phyloP scores from a whole-genome alignment of 495 filamentous ascomycete genomes.

The Copromyces sp. region DNA sequence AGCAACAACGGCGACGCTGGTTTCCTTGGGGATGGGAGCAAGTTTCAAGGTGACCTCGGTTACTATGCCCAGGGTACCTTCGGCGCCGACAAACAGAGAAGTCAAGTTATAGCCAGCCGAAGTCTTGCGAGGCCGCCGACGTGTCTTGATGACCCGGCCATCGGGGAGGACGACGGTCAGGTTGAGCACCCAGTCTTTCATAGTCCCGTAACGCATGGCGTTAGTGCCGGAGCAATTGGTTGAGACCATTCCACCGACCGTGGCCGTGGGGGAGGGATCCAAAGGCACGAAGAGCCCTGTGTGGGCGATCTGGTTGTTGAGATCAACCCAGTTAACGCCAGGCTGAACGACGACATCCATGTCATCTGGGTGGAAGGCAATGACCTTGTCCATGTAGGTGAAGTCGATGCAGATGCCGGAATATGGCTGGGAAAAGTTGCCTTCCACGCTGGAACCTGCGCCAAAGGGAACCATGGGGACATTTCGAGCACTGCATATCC shows the following conservation, averaged over 20 bases:
- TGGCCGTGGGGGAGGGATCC: slow-evolving; percentile 56
- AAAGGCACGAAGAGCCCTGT: slow-evolving; percentile 78
- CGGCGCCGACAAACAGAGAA: slow-evolving; percentile 78
- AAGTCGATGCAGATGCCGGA: slow-evolving; percentile 83
- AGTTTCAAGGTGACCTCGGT: slow-evolving; percentile 74
- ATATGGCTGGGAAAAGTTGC: slow-evolving; percentile 71
- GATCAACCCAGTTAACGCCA: slow-evolving; percentile 71
- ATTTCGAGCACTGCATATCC: slow-evolving; percentile 62
- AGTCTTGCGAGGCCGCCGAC: slow-evolving; percentile 59
- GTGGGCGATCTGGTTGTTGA: slow-evolving; percentile 64
- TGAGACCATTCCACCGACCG: slow-evolving; percentile 62
- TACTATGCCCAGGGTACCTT: slow-evolving; percentile 83
- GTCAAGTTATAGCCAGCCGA: slow-evolving; percentile 76
- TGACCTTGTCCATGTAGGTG: slow-evolving; percentile 65
- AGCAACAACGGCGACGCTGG: slow-evolving; percentile 53
- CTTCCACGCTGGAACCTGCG: slow-evolving; percentile 76
- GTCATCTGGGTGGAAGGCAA: slow-evolving; percentile 68
- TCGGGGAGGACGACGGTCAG: slow-evolving; percentile 69
- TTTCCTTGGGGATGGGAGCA: slow-evolving; percentile 51
- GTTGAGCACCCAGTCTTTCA: slow-evolving; percentile 77
- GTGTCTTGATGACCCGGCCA: slow-evolving; percentile 65
- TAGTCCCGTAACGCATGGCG: slow-evolving; percentile 69
- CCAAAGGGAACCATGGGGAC: slow-evolving; percentile 83
- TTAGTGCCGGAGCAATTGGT: slow-evolving; percentile 74
- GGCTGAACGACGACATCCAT: slow-evolving; percentile 88